Evolutionary conservation across 306 rosid genomes (phyloP).

Genomic region (Cucurbita argyrosperma): DNA sequence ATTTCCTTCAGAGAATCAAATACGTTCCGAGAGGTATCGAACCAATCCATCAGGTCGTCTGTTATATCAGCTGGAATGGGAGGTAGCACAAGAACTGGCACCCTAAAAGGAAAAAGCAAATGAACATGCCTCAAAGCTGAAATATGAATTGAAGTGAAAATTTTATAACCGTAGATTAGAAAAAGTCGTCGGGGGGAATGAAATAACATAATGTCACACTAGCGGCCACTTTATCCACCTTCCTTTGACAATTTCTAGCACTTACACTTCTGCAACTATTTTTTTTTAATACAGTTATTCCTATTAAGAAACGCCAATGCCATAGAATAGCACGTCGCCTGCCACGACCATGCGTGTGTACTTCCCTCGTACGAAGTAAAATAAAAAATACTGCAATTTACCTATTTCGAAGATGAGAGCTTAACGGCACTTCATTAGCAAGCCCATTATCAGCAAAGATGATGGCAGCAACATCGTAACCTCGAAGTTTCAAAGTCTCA

Average conservation of each 20-base stretch:
- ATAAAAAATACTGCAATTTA: constrained; percentile 9
- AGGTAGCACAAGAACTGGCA: constrained; percentile 78
- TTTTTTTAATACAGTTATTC: neutral
- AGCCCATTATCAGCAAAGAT: constrained; percentile 78
- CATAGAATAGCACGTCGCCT: neutral
- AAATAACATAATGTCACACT: neutral
- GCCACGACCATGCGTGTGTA: neutral
- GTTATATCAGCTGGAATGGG: constrained; percentile 66
- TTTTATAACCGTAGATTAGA: neutral
- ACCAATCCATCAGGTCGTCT: constrained; percentile 74
- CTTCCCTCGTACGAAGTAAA: neutral
- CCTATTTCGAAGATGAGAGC: constrained; percentile 62
- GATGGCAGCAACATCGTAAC: constrained; percentile 73
- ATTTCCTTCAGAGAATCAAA: constrained; percentile 59
- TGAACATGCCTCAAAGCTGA: neutral
- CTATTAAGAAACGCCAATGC: neutral
- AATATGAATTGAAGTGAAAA: neutral
- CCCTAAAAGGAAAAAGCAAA: constrained; percentile 27
- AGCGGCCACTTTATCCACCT: neutral
- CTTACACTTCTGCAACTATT: neutral
- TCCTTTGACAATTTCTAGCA: neutral
- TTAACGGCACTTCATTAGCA: constrained; percentile 61
- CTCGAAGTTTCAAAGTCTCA: constrained; percentile 72
- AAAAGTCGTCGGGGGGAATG: neutral
- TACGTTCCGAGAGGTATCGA: constrained; percentile 28